Evolutionary conservation across 2,329 filamentous ascomycete genomes (phyloP).

Genomic region (Sporothrix pallida): DNA sequence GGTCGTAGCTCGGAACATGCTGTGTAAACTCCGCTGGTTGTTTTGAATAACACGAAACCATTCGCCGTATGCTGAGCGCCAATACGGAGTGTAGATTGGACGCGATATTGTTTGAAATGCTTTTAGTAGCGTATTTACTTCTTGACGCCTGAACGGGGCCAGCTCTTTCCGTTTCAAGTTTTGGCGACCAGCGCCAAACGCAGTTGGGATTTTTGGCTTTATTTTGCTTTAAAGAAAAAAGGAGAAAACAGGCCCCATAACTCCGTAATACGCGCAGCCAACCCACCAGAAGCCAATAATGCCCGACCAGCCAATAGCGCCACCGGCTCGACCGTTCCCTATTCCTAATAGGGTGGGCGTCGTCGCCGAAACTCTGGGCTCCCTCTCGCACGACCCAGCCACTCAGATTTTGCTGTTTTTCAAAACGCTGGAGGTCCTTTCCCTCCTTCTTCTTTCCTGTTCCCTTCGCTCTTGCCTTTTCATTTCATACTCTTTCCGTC

Average conservation of each 20-base stretch:
- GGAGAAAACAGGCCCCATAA: not conserved
- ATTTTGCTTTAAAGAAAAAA: constrained; percentile 23
- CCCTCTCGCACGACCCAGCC: constrained; percentile 17
- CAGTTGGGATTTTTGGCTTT: constrained; percentile 2
- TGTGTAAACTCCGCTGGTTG: not conserved
- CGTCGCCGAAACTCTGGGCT: constrained; percentile 12
- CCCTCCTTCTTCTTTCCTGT: not conserved
- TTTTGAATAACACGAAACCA: not conserved
- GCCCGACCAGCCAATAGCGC: constrained; percentile 27
- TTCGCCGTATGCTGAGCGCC: not conserved
- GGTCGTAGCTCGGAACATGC: not conserved
- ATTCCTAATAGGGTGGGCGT: not conserved
- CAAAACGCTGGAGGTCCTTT: constrained; percentile 26
- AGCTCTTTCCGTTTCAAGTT: constrained; percentile 12
- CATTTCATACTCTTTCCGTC: not conserved
- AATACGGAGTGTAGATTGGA: constrained; percentile 1
- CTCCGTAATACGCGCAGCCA: constrained; percentile 24
- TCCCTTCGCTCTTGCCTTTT: not conserved
- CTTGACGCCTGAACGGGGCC: constrained; percentile 5
- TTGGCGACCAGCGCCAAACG: constrained; percentile 5
- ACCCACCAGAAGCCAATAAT: constrained; percentile 9
- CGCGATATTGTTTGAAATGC: not conserved
- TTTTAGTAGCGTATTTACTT: not conserved
- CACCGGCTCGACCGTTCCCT: constrained; percentile 26
- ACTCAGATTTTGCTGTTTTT: constrained; percentile 20